Evolutionary conservation across 352 stramenopile species (phyloP), one percentile per base, ranked within the genome.

Genomic region (Phytophthora tentaculata): DNA sequence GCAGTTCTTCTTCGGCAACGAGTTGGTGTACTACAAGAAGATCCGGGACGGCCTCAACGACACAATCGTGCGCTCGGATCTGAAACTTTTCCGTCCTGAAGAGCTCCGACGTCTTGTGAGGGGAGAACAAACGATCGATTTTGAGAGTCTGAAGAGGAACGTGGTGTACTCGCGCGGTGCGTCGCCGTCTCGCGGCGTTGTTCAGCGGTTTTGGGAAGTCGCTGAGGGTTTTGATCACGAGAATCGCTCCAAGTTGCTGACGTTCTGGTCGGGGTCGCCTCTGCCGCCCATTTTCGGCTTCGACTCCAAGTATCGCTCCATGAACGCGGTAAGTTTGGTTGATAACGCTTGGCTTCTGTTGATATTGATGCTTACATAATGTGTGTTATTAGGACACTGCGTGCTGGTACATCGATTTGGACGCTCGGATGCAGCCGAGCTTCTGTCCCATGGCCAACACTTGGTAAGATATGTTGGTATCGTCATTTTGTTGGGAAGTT

Each of bases 381-480:
- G 19, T 51, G n/a, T 37, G 14, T 10, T 64, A 44, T 14, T 56
- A 93, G 85, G 81, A 93, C 49, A 76, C 77, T 43, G 77, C 71
- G 7, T 75, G 70, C 47, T 93, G 85, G 85, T 91, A 86, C 66
- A 77, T 92, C 35, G 85, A 94, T 39, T 79, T 94, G 9, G 83
- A 91, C 28, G 51, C 74, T 8, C 61, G 67, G 13, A 80, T 73
- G 71, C 78, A 86, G 23, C 62, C 43, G 8, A 67, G 60, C 17
- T 74, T 83, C n/a, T 91, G 80, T 20, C 86, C 86, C 2, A 90
- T 85, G 61, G 86, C 84, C 6, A 90, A 92, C 47, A 94, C 83
- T 10, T 94, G 84, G 86, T 94, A 78, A 63, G 74, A 50, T 23
- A 23, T 50, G 35, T 48, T 29, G 43, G 17, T 7, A 32, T 19